Evolutionary conservation across 2,329 filamentous ascomycete genomes (phyloP), one percentile per base, ranked within the genome.

Genomic region (Xylaria digitata): DNA sequence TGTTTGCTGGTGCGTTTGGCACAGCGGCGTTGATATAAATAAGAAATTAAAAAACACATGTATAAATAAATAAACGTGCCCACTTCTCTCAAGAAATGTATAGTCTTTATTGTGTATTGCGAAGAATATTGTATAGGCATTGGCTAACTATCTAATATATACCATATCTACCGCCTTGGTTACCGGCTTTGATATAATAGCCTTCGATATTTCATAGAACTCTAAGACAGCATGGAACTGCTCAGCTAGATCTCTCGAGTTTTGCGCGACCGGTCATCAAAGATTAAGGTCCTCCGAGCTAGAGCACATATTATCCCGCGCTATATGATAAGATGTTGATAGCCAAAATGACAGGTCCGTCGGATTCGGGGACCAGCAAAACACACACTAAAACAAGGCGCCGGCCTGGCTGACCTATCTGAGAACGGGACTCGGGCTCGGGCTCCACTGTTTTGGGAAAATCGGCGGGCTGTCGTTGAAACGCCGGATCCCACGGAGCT

Each of bases 1-100:
- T 88, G 71, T 90, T 91, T 79, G 83, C 75, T 0, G 82, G 82
- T 0, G 89, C 87, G 1, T 79, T 83, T 40, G 73, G 63, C 13
- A 53, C 68, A 3, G 73, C 71, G 15, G 61, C 63, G 15, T 42
- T 72, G 2, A 43, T 70, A 53, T 69, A 37, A 69, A n/a, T 1
- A 56, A 58, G 34, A 53, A 34, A 40, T 37, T 19, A 40, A 50
- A 8, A 32, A 23, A 30, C 7, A 15, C 26, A 26, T 48, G 32
- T 46, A 40, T 37, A 26, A 34, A 42, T 6, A 15, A 37, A n/a
- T 32, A 17, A 43, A 30, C 4, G 1, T 4, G 1, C 3, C 17
- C 8, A 26, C 26, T 43, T 52, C 19, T 15, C 30, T 34, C n/a
- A 8, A 2, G 13, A 43, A 26, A 23, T n/a, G 13, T 52, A 37